Conservation (phyloP, 2,329 filamentous ascomycete genomes). For the Coniochaeta sp. region DNA sequence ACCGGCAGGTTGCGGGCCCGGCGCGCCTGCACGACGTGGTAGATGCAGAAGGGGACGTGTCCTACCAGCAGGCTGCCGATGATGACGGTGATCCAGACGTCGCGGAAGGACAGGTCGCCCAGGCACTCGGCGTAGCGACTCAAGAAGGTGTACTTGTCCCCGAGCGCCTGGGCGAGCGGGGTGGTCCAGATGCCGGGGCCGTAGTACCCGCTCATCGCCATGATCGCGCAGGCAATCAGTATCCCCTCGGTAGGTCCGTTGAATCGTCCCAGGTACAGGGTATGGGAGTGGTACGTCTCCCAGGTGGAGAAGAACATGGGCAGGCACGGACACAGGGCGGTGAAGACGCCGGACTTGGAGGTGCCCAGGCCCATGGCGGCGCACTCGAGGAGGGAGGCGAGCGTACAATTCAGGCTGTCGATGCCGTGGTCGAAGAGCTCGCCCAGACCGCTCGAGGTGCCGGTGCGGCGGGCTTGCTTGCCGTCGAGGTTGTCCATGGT, state of each 20-base stretch:
- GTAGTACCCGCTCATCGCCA: constrained; percentile 80
- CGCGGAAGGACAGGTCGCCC: constrained; percentile 67
- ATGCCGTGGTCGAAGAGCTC: constrained; percentile 99
- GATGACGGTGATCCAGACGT: constrained; percentile 78
- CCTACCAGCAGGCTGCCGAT: constrained; percentile 56
- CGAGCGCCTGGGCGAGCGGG: constrained; percentile 63
- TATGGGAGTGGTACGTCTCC: constrained; percentile 99
- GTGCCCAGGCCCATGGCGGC: constrained; percentile 89
- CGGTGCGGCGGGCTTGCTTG: constrained; percentile 91
- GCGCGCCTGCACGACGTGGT: constrained; percentile 76
- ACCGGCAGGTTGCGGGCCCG: constrained; percentile 65
- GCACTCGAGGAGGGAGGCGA: constrained; percentile 84
- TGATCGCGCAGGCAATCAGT: constrained; percentile 78
- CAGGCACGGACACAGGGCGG: constrained; percentile 81
- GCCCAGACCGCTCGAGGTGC: constrained; percentile 88
- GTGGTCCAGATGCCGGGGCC: constrained; percentile 83
- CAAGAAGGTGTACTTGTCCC: constrained; percentile 33
- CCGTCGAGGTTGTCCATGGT: constrained; percentile 99
- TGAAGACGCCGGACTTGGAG: constrained; percentile 80
- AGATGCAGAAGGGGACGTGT: constrained; percentile 83
- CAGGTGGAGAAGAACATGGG: constrained; percentile 99
- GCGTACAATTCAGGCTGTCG: constrained; percentile 93
- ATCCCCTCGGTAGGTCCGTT: constrained; percentile 96
- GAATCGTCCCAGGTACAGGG: constrained; percentile 89
- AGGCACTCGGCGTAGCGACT: constrained; percentile 52